phyloP scores from a whole-genome alignment of 1,284 basidiomycete species.

The Trichosporon faecale region DNA sequence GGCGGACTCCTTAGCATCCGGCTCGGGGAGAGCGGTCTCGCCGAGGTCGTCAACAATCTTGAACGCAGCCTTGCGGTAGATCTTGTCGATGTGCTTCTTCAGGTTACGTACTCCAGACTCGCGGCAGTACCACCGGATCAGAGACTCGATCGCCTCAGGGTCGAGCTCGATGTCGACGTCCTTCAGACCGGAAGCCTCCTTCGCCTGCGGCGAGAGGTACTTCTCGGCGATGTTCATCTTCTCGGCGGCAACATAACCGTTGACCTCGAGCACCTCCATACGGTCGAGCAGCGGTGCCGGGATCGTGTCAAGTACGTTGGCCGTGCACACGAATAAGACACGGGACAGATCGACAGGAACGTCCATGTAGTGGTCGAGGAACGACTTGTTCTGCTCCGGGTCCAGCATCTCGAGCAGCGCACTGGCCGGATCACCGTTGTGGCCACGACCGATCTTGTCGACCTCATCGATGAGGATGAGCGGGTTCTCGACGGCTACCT shows the following conservation, averaged over 20 bases:
- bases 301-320: constrained; percentile 92
- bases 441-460: constrained; percentile 88
- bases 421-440: constrained; percentile 93
- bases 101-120: constrained; percentile 93
- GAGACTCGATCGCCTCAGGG: constrained; percentile 73
- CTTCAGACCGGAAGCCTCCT: constrained; percentile 82
- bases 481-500: constrained; percentile 95
- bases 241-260: constrained; percentile 94
- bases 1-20: constrained; percentile 25
- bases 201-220: constrained; percentile 92
- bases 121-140: constrained; percentile 95
- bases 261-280: constrained; percentile 96
- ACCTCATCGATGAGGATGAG: constrained; percentile 96
- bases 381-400: constrained; percentile 93
- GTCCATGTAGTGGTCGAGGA: constrained; percentile 97
- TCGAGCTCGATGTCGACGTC: constrained; percentile 76
- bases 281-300: constrained; percentile 93
- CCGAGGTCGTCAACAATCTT: constrained; percentile 89
- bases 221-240: constrained; percentile 87
- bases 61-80: constrained; percentile 94
- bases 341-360: constrained; percentile 94
- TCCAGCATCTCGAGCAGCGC: constrained; percentile 95
- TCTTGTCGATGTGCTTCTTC: constrained; percentile 97
- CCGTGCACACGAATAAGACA: constrained; percentile 96
- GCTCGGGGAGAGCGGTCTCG: constrained; percentile 79